These are phyloP conservation scores for Pichiaceae sp. DNA, from an alignment of 1,139 yeast genomes.

Conservation along the genomic window DNA sequence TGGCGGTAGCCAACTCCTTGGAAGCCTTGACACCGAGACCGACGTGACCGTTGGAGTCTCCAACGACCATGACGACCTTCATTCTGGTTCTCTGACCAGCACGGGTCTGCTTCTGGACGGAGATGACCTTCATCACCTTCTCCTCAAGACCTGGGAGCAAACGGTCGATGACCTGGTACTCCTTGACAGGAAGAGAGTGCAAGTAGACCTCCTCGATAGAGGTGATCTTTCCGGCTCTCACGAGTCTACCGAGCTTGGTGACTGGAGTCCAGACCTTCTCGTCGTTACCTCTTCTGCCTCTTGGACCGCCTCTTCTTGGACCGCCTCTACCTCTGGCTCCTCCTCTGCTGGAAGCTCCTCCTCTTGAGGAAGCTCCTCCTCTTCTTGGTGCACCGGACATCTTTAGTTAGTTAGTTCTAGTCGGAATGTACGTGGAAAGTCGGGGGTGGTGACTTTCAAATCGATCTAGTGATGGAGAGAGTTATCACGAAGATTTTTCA, in stretches of 20 bases:
- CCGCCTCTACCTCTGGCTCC: constrained; percentile 22
- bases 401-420: constrained; percentile 25
- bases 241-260: constrained; percentile 99
- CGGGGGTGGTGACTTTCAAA: constrained; percentile 87
- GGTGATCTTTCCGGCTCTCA: constrained; percentile 97
- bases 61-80: constrained; percentile 99
- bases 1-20: constrained; percentile 99
- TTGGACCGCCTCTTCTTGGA: constrained; percentile 52
- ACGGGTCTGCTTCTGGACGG: constrained; percentile 99
- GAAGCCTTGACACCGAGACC: constrained; percentile 99
- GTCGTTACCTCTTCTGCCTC: constrained; percentile 70
- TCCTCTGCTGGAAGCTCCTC: too few species aligned
- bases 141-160: constrained; percentile 94
- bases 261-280: constrained; percentile 99
- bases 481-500: too few species aligned
- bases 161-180: constrained; percentile 96
- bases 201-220: constrained; percentile 97
- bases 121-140: constrained; percentile 99
- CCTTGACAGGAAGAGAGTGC: constrained; percentile 99
- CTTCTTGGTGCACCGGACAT: constrained; percentile 52
- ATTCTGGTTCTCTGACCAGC: constrained; percentile 99
- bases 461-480: constrained; percentile 3
- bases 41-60: constrained; percentile 99
- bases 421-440: constrained; percentile 93
- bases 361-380: constrained; percentile 1